phyloP scores from a whole-genome alignment of 2,329 filamentous ascomycete genomes.

The Septoria petroselini region DNA sequence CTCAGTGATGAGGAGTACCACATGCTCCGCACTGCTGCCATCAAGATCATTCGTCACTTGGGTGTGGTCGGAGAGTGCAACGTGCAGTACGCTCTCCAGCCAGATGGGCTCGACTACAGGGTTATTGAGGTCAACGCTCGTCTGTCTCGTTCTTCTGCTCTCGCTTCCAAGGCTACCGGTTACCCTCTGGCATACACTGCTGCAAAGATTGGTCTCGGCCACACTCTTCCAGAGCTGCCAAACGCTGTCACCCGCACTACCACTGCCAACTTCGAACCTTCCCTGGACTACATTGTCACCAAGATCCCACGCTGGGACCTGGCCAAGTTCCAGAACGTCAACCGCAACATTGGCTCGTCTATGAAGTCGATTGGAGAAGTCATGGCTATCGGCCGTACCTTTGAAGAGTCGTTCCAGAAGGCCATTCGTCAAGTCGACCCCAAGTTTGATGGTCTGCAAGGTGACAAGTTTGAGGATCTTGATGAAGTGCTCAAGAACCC shows the following conservation, averaged over 20 bases:
- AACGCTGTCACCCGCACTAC: slow-evolving; percentile 99
- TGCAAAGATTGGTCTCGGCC: slow-evolving; percentile 94
- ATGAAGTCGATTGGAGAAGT: slow-evolving; percentile 99
- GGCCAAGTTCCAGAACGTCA: slow-evolving; percentile 98
- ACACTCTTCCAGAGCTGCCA: slow-evolving; percentile 90
- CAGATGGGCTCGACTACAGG: slow-evolving; percentile 94
- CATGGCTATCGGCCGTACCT: slow-evolving; percentile 98
- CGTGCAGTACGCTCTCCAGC: slow-evolving; percentile 94
- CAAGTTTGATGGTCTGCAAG: slow-evolving; percentile 87
- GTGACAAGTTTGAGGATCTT: slow-evolving; percentile 88
- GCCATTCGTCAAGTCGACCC: slow-evolving; percentile 96
- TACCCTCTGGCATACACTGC: slow-evolving; percentile 97
- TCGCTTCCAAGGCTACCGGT: slow-evolving; percentile 96
- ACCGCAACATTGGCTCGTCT: slow-evolving; percentile 91
- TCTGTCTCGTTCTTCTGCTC: slow-evolving; percentile 92
- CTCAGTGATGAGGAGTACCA: slow-evolving; percentile 98
- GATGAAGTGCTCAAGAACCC: slow-evolving; percentile 89
- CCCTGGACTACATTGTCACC: slow-evolving; percentile 94
- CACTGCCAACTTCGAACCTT: slow-evolving; percentile 97
- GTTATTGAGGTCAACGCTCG: slow-evolving; percentile 99
- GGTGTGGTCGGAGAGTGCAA: slow-evolving; percentile 98
- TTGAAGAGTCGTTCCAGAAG: slow-evolving; percentile 99
- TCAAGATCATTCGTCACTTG: slow-evolving; percentile 96
- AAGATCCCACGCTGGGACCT: slow-evolving; percentile 99
- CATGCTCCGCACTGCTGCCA: slow-evolving; percentile 95